These are phyloP conservation scores for Blastobotrys illinoisensis DNA, from an alignment of 1,139 yeast genomes.

Conservation along the genomic window DNA sequence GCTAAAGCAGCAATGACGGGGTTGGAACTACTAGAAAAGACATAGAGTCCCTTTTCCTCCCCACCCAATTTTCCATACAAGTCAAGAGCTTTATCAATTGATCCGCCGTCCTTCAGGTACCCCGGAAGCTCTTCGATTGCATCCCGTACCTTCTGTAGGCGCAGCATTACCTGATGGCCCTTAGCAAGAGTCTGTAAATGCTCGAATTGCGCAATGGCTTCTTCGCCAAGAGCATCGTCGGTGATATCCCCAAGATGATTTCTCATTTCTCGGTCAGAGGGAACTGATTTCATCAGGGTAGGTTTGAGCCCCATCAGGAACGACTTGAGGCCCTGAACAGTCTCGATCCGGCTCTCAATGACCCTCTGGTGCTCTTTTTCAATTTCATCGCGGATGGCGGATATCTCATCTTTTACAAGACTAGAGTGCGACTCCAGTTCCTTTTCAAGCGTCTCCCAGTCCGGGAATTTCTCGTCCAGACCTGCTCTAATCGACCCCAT, in stretches of 20 bases:
- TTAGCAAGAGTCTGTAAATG: constrained; percentile 12
- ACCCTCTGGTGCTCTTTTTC: constrained; percentile 10
- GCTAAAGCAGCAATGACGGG: constrained; percentile 13
- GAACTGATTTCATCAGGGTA: constrained; percentile 8
- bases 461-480: not conserved
- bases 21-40: constrained; percentile 9
- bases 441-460: not conserved
- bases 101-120: constrained; percentile 2
- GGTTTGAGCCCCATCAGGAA: constrained; percentile 9
- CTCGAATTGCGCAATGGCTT: constrained; percentile 5
- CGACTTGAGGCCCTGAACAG: constrained; percentile 9
- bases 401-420: not conserved
- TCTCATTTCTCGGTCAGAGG: constrained; percentile 11
- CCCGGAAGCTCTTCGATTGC: constrained; percentile 3
- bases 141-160: constrained; percentile 3
- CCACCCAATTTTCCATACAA: constrained; percentile 6
- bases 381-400: constrained; percentile 1
- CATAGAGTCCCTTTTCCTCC: constrained; percentile 9
- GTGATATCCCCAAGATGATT: constrained; percentile 1
- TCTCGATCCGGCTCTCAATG: constrained; percentile 7
- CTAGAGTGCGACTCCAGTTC: not conserved
- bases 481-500: not conserved
- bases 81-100: constrained; percentile 5
- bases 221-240: constrained; percentile 1
- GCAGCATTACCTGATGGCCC: constrained; percentile 12